Conservation (phyloP, 1,284 basidiomycete species). For the Moesziomyces sp. region DNA sequence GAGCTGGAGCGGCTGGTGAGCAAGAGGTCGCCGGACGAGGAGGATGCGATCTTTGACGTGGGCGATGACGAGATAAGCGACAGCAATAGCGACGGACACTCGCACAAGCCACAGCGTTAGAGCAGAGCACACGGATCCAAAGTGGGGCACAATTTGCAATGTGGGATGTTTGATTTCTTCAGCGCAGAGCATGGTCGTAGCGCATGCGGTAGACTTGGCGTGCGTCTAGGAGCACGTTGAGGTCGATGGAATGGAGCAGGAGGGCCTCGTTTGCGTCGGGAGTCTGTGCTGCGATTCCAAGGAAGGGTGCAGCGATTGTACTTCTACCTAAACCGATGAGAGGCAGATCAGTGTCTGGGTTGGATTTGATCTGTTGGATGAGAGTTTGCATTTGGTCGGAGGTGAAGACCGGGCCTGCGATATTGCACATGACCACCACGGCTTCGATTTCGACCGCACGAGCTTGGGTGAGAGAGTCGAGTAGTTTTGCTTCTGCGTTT, state of each 20-base stretch:
- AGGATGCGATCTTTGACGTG: slow-evolving; percentile 70
- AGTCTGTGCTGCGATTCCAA: slow-evolving; percentile 49
- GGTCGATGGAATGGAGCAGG: slow-evolving; percentile 53
- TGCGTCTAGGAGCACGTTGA: slow-evolving; percentile 48
- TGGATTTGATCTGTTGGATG: slow-evolving; percentile 2
- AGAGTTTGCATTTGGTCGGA: slow-evolving; percentile 11
- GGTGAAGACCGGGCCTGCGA: slow-evolving; percentile 50
- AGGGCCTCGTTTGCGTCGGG: slow-evolving; percentile 49
- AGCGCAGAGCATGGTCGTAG: slow-evolving; percentile 43
- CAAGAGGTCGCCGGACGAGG: slow-evolving; percentile 28
- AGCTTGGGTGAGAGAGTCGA: slow-evolving; percentile 49
- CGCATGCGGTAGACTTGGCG: slow-evolving; percentile 52
- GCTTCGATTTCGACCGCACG: slow-evolving; percentile 61
- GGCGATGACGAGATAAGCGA: slow-evolving; percentile 68
- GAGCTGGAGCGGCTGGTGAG: slow-evolving; percentile 53
- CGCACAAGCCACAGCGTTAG: neutral
- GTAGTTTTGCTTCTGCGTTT: slow-evolving; percentile 50
- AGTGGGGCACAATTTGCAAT: too few species aligned
- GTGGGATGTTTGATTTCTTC: neutral
- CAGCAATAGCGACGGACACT: neutral
- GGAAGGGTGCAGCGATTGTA: slow-evolving; percentile 56
- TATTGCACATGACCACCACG: slow-evolving; percentile 63
- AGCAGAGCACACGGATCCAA: neutral
- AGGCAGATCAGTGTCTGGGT: slow-evolving; percentile 23
- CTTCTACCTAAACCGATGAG: slow-evolving; percentile 58